Evolutionary conservation across 768 basidiomycete genomes (phyloP).

Genomic region (Crucibulum laeve): DNA sequence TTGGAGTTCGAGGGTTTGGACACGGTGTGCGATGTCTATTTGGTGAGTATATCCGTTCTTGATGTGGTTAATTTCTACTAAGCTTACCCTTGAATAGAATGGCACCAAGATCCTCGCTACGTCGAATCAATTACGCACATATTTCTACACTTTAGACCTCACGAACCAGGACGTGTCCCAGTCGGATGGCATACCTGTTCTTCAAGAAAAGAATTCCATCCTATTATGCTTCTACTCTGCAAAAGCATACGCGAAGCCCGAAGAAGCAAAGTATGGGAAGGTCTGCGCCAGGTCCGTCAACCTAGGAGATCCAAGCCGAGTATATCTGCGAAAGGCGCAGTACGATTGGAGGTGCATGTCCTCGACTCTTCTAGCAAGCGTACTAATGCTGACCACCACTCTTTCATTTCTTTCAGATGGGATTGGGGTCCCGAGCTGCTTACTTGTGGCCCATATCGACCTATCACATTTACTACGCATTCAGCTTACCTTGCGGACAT

Average conservation of each 20-base stretch:
- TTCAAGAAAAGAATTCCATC: conserved; percentile 31
- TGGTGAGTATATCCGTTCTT: too few relatives aligned
- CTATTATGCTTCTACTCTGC: conserved; percentile 58
- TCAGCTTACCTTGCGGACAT: conserved; percentile 52
- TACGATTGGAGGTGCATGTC: conserved; percentile 61
- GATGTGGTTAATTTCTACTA: neutral
- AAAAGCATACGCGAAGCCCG: conserved; percentile 38
- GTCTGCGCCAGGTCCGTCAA: conserved; percentile 58
- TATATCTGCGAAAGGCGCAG: conserved; percentile 86
- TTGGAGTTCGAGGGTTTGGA: conserved; percentile 65
- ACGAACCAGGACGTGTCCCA: neutral
- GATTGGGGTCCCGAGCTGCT: conserved; percentile 82
- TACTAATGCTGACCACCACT: neutral
- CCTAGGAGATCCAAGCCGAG: conserved; percentile 73
- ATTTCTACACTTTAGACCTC: conserved; percentile 27
- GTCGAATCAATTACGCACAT: conserved; percentile 61
- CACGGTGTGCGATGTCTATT: conserved; percentile 59
- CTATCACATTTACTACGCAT: conserved; percentile 64
- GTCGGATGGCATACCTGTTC: conserved; percentile 14
- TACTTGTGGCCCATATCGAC: conserved; percentile 79
- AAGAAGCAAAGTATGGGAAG: conserved; percentile 43
- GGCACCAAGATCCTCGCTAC: conserved; percentile 38
- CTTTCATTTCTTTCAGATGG: too few relatives aligned
- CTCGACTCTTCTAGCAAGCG: conserved; percentile 5
- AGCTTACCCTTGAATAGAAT: conserved; percentile 33